A percentile compares a stretch with the other conserved stretches of the same genome.
phyloP scores from a whole-genome alignment of 2,329 filamentous ascomycete genomes.

The Cladobotryum mycophilum region DNA sequence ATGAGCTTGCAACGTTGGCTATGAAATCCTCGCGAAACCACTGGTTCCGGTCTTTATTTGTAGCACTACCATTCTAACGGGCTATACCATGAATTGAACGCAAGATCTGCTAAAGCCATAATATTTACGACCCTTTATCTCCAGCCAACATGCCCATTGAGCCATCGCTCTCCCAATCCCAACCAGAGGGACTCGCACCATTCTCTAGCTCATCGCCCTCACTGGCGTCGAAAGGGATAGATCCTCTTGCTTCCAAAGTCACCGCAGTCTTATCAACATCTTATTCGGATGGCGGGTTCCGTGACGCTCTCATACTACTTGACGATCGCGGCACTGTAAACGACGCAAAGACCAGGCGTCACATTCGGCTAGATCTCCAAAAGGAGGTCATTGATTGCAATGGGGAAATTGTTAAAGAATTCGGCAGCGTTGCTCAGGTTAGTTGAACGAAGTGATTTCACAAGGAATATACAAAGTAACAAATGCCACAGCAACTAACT shows the following conservation, averaged over 20 bases:
- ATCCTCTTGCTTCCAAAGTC: constrained; percentile 73
- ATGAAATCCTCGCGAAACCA: no score
- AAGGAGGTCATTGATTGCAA: constrained; percentile 92
- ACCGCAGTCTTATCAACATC: constrained; percentile 83
- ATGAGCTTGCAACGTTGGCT: no score
- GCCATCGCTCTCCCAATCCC: not conserved
- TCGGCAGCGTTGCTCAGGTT: constrained; percentile 83
- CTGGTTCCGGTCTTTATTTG: no score
- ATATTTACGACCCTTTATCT: not conserved
- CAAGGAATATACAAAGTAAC: not conserved
- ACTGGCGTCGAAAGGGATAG: constrained; percentile 31
- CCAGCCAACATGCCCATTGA: not conserved
- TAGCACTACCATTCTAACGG: no score
- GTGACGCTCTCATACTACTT: constrained; percentile 72
- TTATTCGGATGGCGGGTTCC: constrained; percentile 86
- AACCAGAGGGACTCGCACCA: not conserved
- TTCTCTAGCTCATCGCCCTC: not conserved
- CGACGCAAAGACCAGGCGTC: constrained; percentile 69
- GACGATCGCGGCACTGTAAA: constrained; percentile 68
- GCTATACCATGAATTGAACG: no score
- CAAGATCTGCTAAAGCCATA: no score
- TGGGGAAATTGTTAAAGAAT: constrained; percentile 80
- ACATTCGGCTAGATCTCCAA: constrained; percentile 75
- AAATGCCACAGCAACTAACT: constrained; percentile 64
- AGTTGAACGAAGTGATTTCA: constrained; percentile 20